Evolutionary conservation across 768 basidiomycete species (phyloP).

Genomic region (Naganishia onofrii): DNA sequence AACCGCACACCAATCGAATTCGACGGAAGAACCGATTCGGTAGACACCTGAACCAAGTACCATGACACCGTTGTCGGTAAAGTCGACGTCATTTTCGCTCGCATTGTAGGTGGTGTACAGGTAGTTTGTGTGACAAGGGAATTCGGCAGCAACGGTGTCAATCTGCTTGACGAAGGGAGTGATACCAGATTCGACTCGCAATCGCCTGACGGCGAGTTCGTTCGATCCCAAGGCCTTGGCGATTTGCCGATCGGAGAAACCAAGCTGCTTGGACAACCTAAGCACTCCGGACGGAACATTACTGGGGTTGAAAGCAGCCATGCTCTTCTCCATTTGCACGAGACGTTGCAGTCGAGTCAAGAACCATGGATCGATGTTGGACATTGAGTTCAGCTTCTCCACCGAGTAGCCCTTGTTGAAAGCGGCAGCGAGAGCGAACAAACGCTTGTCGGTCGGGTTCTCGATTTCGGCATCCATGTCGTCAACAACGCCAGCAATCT

Average conservation of each 20-base stretch:
- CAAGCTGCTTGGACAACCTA: constrained; percentile 83
- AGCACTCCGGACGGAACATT: constrained; percentile 65
- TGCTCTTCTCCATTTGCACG: constrained; percentile 70
- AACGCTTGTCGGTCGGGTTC: constrained; percentile 94
- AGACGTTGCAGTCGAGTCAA: constrained; percentile 81
- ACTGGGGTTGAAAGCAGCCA: constrained; percentile 68
- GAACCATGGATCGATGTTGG: constrained; percentile 99
- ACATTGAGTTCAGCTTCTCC: constrained; percentile 96
- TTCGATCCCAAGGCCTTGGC: constrained; percentile 79
- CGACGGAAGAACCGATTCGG: constrained; percentile 96
- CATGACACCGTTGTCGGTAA: constrained; percentile 90
- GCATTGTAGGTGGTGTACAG: constrained; percentile 98
- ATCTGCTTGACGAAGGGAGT: constrained; percentile 96
- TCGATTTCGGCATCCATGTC: constrained; percentile 87
- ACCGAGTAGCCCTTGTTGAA: constrained; percentile 90
- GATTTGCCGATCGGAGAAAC: constrained; percentile 91
- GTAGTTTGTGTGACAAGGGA: constrained; percentile 98
- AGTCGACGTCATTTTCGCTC: constrained; percentile 84
- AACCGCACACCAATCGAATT: constrained; percentile 99
- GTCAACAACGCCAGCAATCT: constrained; percentile 73
- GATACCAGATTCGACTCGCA: constrained; percentile 79
- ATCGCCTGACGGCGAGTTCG: constrained; percentile 84
- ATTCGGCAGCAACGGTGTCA: constrained; percentile 97
- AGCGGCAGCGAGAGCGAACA: constrained; percentile 92
- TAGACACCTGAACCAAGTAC: constrained; percentile 98